These are phyloP conservation scores for Crotalaria pallida DNA, from an alignment of 306 rosid genomes.

Conservation along the genomic window DNA sequence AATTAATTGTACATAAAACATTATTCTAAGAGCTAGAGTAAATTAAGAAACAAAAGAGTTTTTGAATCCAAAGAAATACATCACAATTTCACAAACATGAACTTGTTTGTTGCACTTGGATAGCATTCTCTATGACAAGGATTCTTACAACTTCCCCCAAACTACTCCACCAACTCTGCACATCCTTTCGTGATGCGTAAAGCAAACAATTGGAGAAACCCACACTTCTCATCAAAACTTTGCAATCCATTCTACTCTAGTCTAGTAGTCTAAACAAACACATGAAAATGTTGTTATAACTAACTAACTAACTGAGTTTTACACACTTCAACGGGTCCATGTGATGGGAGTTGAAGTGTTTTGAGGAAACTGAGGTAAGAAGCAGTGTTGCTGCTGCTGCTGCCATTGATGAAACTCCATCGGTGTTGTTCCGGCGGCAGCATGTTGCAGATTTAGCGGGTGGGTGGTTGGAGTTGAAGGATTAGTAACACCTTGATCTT, in stretches of 20 bases:
- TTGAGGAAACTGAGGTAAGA: conserved; percentile 64
- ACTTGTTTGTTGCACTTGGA: background rate
- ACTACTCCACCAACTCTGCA: background rate
- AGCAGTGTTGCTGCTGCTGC: conserved; percentile 75
- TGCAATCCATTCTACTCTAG: background rate
- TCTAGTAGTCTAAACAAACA: background rate
- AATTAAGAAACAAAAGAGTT: background rate
- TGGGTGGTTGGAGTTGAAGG: background rate
- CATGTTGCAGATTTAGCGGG: background rate
- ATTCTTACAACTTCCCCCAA: background rate
- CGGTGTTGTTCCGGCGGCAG: conserved; percentile 5
- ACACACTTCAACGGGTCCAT: conserved; percentile 45
- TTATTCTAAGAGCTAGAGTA: too few species aligned
- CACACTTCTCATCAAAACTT: background rate
- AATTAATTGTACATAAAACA: too few species aligned
- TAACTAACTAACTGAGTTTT: background rate
- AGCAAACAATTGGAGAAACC: background rate
- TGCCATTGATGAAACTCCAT: conserved; percentile 51
- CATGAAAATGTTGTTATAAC: background rate
- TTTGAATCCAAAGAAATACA: background rate
- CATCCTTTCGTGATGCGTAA: background rate
- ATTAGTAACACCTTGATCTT: background rate
- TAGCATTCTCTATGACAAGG: background rate
- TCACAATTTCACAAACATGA: background rate
- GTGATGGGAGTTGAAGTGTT: conserved; percentile 61